Percentiles rank a stretch among this genome's conserved stretches.
phyloP scores from a whole-genome alignment of 129 eudicot genomes.

The Flaveria bidentis region DNA sequence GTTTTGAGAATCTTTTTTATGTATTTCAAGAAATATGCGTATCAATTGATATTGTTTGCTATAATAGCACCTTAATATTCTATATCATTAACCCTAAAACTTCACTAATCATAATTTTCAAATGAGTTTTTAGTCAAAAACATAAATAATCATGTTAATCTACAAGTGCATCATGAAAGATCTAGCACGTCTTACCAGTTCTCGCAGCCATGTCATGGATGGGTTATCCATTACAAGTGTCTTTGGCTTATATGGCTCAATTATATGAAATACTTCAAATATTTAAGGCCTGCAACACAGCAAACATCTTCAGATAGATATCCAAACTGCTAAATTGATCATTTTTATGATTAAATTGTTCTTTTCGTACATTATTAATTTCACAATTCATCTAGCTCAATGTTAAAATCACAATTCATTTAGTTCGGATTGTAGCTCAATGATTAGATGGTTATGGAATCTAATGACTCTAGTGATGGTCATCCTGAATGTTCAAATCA shows the following conservation, averaged over 20 bases:
- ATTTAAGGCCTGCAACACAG: not conserved
- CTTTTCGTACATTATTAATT: not conserved
- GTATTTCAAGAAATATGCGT: constrained; percentile 4
- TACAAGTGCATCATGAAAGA: constrained; percentile 5
- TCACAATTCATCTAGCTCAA: too few relatives aligned
- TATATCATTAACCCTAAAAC: not conserved
- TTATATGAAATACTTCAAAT: too few relatives aligned
- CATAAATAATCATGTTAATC: not conserved
- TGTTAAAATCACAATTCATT: too few relatives aligned
- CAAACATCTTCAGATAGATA: not conserved
- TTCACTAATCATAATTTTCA: too few relatives aligned
- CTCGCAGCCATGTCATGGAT: constrained; percentile 28
- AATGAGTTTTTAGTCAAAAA: too few relatives aligned
- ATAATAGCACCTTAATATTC: not conserved
- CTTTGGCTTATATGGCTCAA: not conserved
- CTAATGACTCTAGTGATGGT: not conserved
- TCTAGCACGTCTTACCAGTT: constrained; percentile 22
- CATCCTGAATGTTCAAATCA: not conserved
- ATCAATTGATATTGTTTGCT: not conserved
- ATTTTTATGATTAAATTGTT: not conserved
- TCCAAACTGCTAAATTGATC: not conserved
- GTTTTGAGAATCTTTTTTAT: constrained; percentile 14
- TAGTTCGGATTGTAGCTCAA: too few relatives aligned
- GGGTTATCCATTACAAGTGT: constrained; percentile 25
- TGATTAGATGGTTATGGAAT: not conserved